Base-by-base conservation (phyloP, 2,329 filamentous ascomycete genomes). In the Onygena corvina region DNA sequence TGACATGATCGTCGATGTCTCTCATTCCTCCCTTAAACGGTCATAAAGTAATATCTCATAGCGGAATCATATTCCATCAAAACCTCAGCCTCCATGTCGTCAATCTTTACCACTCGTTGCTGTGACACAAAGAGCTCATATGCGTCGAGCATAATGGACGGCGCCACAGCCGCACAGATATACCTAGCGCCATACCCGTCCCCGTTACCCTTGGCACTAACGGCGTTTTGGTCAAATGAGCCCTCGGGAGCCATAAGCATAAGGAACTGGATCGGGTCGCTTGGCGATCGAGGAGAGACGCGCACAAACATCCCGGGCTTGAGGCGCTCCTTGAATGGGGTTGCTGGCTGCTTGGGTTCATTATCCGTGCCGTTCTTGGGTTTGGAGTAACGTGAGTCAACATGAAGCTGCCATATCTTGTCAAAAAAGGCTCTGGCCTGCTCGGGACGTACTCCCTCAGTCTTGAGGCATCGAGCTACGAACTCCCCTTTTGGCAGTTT, bases 41-140 rank as follows among this genome's bases (percentile, higher is more conserved):
- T 42, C 21, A 42, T 42, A 7, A 42, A 42, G 9, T 42, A 42
- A 12, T 42, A 42, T 8, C 38, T 42, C 38, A 42, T 27, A n/a
- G 38, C 38, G 21, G 38, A 42, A 42, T 42, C 38, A 29, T 42
- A 42, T 8, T 42, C 38, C 38, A 42, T 42, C 12, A 42, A 42
- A 42, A 42, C 38, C 23, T 42, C 38, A 20, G 38, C 38, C 21
- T 42, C 38, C 38, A 42, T 42, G 20, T 40, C 36, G 18, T 25
- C 36, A 12, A 40, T 23, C 21, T 25, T 42, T 20, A 42, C 21
- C 11, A 42, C 2, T 27, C 38, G 25, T n/a, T 42, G 21, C 21
- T 42, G 38, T 4, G 38, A 5, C 4, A 42, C 38, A 29, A 14
- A 42, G 12, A 29, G 14, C 21, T 42, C 38, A 27, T 42, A 42